Evolutionary conservation across 768 basidiomycete genomes (phyloP).

Genomic region (Vararia minispora): DNA sequence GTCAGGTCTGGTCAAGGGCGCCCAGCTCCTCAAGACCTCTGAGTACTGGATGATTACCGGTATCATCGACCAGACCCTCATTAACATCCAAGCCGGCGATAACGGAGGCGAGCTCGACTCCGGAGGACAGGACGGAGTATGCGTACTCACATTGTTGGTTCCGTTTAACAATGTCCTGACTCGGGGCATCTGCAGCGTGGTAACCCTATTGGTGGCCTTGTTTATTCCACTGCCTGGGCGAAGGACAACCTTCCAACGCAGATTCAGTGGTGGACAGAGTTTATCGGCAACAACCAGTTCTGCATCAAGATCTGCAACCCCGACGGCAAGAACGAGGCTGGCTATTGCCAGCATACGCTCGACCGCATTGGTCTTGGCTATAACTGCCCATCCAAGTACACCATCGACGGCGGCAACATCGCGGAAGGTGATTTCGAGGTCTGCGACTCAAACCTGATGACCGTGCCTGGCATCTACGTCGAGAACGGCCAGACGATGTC

Average conservation of each 20-base stretch:
- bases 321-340: constrained; percentile 30
- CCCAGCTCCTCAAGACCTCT: constrained; percentile 51
- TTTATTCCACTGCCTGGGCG: constrained; percentile 68
- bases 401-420: no score
- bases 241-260: no score
- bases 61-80: constrained; percentile 45
- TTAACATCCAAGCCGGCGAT: constrained; percentile 44
- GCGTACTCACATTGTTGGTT: constrained; percentile 10
- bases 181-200: constrained; percentile 48
- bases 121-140: constrained; percentile 54
- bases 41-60: constrained; percentile 54
- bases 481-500: constrained; percentile 29
- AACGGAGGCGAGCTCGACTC: constrained; percentile 72
- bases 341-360: constrained; percentile 60
- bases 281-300: constrained; percentile 55
- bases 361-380: constrained; percentile 67
- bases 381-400: constrained; percentile 71
- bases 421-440: constrained; percentile 46
- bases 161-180: not conserved
- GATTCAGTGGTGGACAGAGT: no score
- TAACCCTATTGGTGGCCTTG: constrained; percentile 64
- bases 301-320: constrained; percentile 71
- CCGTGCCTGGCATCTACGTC: constrained; percentile 42
- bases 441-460: constrained; percentile 58
- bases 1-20: constrained; percentile 46